These are phyloP conservation scores for Beauveria scarabaeidicola DNA, from an alignment of 2,329 filamentous ascomycete genomes.

Conservation along the genomic window DNA sequence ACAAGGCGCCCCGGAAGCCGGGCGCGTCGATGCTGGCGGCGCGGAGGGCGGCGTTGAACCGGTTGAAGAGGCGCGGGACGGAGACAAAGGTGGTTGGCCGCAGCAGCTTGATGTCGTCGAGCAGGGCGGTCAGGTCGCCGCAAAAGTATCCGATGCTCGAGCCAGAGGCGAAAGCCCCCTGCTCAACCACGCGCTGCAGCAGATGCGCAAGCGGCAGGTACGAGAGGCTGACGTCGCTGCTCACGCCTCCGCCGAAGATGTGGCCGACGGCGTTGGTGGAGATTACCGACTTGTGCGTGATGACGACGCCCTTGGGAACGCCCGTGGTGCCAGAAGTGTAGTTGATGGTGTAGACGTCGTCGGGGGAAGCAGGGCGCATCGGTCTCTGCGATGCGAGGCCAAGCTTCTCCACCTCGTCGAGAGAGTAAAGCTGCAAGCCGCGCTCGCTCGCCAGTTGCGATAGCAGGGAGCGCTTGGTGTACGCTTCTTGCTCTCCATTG, in stretches of 20 bases:
- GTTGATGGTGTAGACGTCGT: slow-evolving; percentile 82
- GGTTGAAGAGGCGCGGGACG: slow-evolving; percentile 85
- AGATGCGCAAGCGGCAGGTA: slow-evolving; percentile 95
- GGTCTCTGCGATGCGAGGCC: slow-evolving; percentile 62
- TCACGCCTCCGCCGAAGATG: slow-evolving; percentile 39
- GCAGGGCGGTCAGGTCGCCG: slow-evolving; percentile 74
- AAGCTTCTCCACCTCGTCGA: slow-evolving; percentile 72
- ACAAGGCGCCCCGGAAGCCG: slow-evolving; percentile 73
- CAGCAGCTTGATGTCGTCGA: slow-evolving; percentile 85
- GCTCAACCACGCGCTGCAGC: slow-evolving; percentile 78
- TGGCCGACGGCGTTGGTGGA: slow-evolving; percentile 59
- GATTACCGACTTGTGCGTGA: slow-evolving; percentile 76
- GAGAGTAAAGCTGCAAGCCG: slow-evolving; percentile 70
- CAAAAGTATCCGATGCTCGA: slow-evolving; percentile 85
- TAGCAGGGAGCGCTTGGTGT: slow-evolving; percentile 72
- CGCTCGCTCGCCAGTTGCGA: slow-evolving; percentile 64
- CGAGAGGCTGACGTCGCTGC: slow-evolving; percentile 61
- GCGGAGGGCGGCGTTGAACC: slow-evolving; percentile 77
- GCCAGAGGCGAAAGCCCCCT: slow-evolving; percentile 62
- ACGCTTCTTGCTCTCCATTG: slow-evolving; percentile 64
- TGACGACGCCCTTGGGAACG: slow-evolving; percentile 70
- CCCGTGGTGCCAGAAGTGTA: slow-evolving; percentile 85
- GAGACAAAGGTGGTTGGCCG: slow-evolving; percentile 77
- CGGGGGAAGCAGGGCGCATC: slow-evolving; percentile 60
- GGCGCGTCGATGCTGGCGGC: slow-evolving; percentile 68